Percentiles rank a stretch among this genome's conserved stretches.
Conservation (phyloP, 768 basidiomycete genomes). For the Pleurotus ostreatus region DNA sequence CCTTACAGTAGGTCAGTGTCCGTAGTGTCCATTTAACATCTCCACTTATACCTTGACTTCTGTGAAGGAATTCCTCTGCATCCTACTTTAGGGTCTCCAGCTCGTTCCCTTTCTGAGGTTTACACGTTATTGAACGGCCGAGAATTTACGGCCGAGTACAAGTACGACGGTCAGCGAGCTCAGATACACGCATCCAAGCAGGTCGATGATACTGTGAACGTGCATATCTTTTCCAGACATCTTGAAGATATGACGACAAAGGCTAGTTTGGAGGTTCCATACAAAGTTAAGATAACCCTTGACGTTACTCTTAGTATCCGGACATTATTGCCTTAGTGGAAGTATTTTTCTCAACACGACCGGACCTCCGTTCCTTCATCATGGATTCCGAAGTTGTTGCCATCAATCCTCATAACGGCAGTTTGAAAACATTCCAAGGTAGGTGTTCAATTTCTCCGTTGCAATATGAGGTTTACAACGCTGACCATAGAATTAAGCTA, state of each 20-base stretch:
- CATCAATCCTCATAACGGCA: constrained; percentile 59
- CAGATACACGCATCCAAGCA: constrained; percentile 61
- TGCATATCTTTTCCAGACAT: constrained; percentile 83
- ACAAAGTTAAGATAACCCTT: not conserved
- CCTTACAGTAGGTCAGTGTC: constrained; percentile 61
- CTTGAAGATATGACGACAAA: constrained; percentile 92
- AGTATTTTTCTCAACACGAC: constrained; percentile 38
- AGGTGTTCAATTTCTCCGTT: not conserved
- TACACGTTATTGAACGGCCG: constrained; percentile 62
- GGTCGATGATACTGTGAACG: constrained; percentile 24
- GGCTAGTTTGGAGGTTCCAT: constrained; percentile 27
- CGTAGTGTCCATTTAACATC: not conserved
- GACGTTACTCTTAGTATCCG: constrained; percentile 56
- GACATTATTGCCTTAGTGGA: constrained; percentile 65
- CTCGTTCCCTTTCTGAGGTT: constrained; percentile 80
- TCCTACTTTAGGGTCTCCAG: constrained; percentile 85
- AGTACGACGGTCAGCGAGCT: constrained; percentile 86
- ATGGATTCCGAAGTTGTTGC: constrained; percentile 89
- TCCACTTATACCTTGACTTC: not conserved
- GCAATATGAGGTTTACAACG: no score
- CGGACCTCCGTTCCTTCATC: constrained; percentile 58
- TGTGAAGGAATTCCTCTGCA: constrained; percentile 70
- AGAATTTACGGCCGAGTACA: constrained; percentile 83
- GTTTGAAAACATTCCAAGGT: constrained; percentile 70
- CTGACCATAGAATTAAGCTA: constrained; percentile 58